phyloP scores from a whole-genome alignment of 345 rosid genomes.

The Salix suchowensis region DNA sequence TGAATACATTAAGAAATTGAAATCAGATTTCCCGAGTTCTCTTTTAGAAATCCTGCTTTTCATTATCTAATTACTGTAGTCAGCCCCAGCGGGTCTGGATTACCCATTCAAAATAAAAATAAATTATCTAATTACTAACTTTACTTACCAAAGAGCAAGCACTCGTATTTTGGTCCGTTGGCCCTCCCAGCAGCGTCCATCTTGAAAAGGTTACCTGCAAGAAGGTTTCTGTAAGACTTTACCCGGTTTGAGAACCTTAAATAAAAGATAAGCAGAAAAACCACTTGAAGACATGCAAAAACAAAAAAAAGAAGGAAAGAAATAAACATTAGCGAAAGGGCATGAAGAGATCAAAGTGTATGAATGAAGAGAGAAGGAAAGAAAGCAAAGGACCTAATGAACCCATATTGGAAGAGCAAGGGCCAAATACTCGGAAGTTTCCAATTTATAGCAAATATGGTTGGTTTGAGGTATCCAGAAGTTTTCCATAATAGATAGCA shows the following conservation, averaged over 20 bases:
- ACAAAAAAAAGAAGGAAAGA: neutral
- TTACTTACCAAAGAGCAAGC: constrained; percentile 72
- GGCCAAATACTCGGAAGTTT: neutral
- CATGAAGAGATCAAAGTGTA: neutral
- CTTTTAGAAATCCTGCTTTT: neutral
- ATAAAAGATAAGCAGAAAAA: neutral
- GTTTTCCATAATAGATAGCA: neutral
- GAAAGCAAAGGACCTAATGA: neutral
- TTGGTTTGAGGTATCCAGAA: neutral
- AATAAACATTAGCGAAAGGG: neutral
- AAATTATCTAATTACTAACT: neutral
- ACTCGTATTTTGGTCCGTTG: constrained; percentile 48
- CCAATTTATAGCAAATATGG: constrained; percentile 10
- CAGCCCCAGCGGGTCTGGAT: no score
- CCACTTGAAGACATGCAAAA: neutral
- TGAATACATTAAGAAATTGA: neutral
- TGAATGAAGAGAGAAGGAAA: neutral
- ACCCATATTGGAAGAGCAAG: neutral
- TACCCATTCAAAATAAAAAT: no score
- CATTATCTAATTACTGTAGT: neutral
- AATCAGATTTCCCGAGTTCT: neutral
- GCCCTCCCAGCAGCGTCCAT: constrained; percentile 54
- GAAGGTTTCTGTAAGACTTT: neutral
- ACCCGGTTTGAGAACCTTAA: neutral
- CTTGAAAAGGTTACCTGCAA: constrained; percentile 28